Percentiles rank a stretch among this genome's conserved stretches.
phyloP scores from a whole-genome alignment of 805 yeast species.

The Blastobotrys americana region DNA sequence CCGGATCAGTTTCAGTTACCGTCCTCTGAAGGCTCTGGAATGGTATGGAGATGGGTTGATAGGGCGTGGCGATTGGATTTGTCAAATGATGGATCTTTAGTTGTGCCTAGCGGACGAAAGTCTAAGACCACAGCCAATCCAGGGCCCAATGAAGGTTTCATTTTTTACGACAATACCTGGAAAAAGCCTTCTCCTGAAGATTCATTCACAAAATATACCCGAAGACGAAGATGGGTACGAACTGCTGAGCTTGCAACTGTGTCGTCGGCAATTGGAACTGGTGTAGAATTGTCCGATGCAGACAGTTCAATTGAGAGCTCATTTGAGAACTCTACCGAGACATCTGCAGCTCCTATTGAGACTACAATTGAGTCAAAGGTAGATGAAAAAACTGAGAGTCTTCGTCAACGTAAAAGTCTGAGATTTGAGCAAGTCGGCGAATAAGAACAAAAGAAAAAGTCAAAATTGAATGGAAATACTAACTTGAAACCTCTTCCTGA shows the following conservation, averaged over 20 bases:
- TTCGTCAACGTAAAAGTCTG: conserved; percentile 17
- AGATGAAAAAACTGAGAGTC: conserved; percentile 4
- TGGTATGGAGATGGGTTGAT: conserved; percentile 94
- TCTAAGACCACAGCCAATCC: conserved; percentile 52
- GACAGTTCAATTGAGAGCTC: conserved; percentile 3
- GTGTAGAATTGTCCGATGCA: too few relatives aligned
- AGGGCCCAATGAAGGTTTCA: conserved; percentile 71
- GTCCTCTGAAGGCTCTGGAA: conserved; percentile 55
- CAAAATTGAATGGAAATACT: too few relatives aligned
- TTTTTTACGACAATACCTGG: conserved; percentile 92
- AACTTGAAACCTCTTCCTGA: too few relatives aligned
- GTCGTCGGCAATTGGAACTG: too few relatives aligned
- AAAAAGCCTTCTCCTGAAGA: conserved; percentile 83
- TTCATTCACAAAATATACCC: conserved; percentile 80
- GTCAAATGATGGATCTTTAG: conserved; percentile 80
- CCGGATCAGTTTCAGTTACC: conserved; percentile 78
- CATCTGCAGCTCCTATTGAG: background rate
- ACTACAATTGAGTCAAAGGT: background rate
- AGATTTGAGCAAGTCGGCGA: conserved; percentile 18
- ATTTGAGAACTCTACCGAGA: conserved; percentile 1
- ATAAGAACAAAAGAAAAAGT: too few relatives aligned
- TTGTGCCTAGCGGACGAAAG: conserved; percentile 42
- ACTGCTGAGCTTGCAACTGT: conserved; percentile 48
- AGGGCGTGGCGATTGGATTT: conserved; percentile 84
- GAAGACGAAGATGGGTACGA: conserved; percentile 93